Evolutionary conservation across 306 rosid genomes (phyloP), one percentile per base, ranked within the genome.

Genomic region (Vicia faba): DNA sequence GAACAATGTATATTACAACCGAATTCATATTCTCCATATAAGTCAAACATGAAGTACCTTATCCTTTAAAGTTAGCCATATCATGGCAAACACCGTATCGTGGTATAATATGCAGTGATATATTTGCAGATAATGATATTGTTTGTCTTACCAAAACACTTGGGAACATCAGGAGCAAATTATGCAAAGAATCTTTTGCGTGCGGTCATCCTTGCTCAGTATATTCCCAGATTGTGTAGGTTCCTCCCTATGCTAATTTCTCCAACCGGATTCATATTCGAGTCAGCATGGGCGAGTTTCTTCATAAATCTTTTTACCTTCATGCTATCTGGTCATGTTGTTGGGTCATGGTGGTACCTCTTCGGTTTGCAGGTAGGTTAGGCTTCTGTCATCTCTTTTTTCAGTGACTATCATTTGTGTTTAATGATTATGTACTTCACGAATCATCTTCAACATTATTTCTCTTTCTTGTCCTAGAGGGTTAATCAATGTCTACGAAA

Each of bases 291-390:
- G 96, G 83, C 84, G 9, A 91, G 84, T 78, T 85, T 91, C 70
- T 66, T 91, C 19, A 80, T 91, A 58, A 86, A 91, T 80, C 96
- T 88, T 79, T 80, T 73, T 74, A 83, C 88, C 26, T 86, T 82
- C 62, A 79, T 88, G 78, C 80, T 91, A 35, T 68, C 96, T 57
- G 91, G 89, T 61, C 97, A 91, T 50, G 28, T 85, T 58, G 88
- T 83, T 20, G 97, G 97, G n/a, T 85, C 97, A 13, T 71, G 82
- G 78, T 91, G 96, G 96, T 91, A 91, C 62, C 95, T 91, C 31
- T 64, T 91, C 6, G 88, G 96, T 62, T 78, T 91, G 72, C 97
- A 88, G 96, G 97, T 91, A 53, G 45, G 83, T 72, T 48, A 6
- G 38, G 43, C 29, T 18, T 58, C 38, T 64, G 13, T 56, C 11